Evolutionary conservation across 1,139 yeast genomes (phyloP), one percentile per base, ranked within the genome.

Genomic region (Pichia sp.): DNA sequence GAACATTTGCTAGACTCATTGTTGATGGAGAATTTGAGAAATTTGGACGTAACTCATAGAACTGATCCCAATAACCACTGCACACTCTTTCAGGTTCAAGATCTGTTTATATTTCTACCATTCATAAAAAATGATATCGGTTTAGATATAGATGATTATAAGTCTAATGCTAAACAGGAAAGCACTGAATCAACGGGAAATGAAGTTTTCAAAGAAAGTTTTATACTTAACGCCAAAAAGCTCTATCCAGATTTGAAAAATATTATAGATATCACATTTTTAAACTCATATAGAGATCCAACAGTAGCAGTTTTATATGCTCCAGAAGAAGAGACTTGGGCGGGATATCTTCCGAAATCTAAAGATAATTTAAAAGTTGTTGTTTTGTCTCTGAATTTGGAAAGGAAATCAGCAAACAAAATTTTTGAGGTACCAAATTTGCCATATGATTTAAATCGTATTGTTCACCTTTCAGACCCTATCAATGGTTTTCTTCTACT

Each of bases 211-310:
- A 71, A 69, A 41, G 60, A 75, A 8, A 77, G 84, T 49, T 79
- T 78, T 50, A 65, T 85, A 5, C 63, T 84, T 35, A 74, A 75
- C 48, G 80, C 84, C 1, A 66, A 73, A 8, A 67, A 73, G 36
- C 67, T 87, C 39, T 80, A 81, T 53, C 64, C 77, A 1, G 69
- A 75, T 5, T 70, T 87, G 45, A 77, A 82, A 7, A 72, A 76
- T 49, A 73, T 88, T 27, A 66, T 82, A 4, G 94, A 83, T 57
- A 68, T 82, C 55, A 78, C 77, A 44, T 87, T 83, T 57, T 66
- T 88, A 42, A 64, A 78, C 56, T 83, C 82, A 46, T 88, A 85
- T 58, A 67, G 82, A 48, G 90, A 81, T 50, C 95, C 96, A 0
- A 86, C 96, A 0, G 58, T 88, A 35, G 95, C 87, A 0, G 68